These are phyloP conservation scores for Anthostomella pinea DNA, from an alignment of 2,329 filamentous ascomycete genomes.

Conservation along the genomic window DNA sequence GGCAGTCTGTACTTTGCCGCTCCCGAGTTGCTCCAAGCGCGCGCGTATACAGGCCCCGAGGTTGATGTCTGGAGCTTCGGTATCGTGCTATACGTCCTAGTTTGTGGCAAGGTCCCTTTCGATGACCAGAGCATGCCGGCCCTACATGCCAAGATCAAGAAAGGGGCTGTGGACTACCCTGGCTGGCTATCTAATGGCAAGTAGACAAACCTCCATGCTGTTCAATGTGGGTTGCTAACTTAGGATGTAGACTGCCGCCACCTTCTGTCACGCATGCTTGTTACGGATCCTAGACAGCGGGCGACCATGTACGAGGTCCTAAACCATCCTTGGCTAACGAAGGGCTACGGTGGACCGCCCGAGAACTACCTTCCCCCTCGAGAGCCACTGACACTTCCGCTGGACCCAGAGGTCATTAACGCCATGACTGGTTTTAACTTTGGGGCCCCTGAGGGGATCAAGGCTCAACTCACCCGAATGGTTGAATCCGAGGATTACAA, in stretches of 20 bases:
- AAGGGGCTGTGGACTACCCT: slow-evolving; percentile 92
- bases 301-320: slow-evolving; percentile 89
- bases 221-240: slow-evolving; percentile 34
- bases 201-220: slow-evolving; percentile 29
- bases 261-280: slow-evolving; percentile 90
- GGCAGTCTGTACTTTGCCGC: slow-evolving; percentile 97
- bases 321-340: slow-evolving; percentile 92
- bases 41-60: slow-evolving; percentile 92
- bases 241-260: slow-evolving; percentile 75
- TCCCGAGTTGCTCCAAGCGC: slow-evolving; percentile 88
- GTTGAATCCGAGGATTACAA: slow-evolving; percentile 95
- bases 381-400: slow-evolving; percentile 79
- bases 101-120: slow-evolving; percentile 97
- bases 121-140: slow-evolving; percentile 99
- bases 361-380: slow-evolving; percentile 85
- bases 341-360: slow-evolving; percentile 80
- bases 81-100: slow-evolving; percentile 93
- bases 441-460: slow-evolving; percentile 80
- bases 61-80: slow-evolving; percentile 99
- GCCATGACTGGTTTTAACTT: slow-evolving; percentile 99
- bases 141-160: slow-evolving; percentile 97
- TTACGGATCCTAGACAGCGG: slow-evolving; percentile 85
- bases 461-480: slow-evolving; percentile 75
- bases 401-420: slow-evolving; percentile 79
- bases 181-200: slow-evolving; percentile 86